Evolutionary conservation across 306 rosid genomes (phyloP).

Genomic region (Argentina anserina): DNA sequence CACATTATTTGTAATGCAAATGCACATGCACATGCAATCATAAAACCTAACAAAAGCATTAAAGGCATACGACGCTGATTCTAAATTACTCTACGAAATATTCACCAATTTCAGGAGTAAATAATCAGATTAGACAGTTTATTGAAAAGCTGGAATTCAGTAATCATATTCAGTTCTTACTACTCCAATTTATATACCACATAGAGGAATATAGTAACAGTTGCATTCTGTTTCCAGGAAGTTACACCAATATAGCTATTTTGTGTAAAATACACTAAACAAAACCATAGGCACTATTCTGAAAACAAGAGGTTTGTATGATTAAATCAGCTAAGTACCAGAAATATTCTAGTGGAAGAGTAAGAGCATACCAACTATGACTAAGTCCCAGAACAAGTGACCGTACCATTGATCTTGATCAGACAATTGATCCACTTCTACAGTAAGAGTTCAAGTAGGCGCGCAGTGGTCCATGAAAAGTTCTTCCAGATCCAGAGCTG

Average conservation of each 20-base stretch:
- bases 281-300: no score
- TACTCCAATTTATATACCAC: neutral
- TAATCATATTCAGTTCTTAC: neutral
- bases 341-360: neutral
- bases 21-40: neutral
- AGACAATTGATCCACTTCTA: slow-evolving; percentile 8
- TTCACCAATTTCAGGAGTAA: neutral
- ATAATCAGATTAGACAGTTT: neutral
- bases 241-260: neutral
- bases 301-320: neutral
- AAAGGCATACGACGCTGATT: neutral
- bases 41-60: neutral
- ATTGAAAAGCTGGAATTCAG: neutral
- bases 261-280: no score
- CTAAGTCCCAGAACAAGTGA: slow-evolving; percentile 4
- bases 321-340: neutral
- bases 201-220: neutral
- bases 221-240: neutral
- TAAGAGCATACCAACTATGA: neutral
- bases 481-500: slow-evolving; percentile 28
- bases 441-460: slow-evolving; percentile 50
- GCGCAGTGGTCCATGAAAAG: slow-evolving; percentile 29
- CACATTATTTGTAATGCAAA: neutral
- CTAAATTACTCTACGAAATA: neutral
- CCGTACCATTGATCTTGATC: slow-evolving; percentile 18